phyloP scores from a whole-genome alignment of 177 flowering plant genomes.

The Vitis hybrid region DNA sequence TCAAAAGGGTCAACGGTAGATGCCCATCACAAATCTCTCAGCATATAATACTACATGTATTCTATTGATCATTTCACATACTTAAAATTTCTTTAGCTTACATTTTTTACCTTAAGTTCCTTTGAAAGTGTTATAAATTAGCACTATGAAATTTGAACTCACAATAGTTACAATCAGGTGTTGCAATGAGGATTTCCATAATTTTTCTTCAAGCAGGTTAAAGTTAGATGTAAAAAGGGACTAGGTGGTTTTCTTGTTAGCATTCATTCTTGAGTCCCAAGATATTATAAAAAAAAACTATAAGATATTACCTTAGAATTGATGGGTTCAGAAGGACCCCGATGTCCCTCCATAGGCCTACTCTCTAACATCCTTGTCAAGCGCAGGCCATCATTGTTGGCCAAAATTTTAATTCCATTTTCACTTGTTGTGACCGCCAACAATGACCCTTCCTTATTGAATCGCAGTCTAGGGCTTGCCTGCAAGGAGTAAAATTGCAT shows the following conservation, averaged over 20 bases:
- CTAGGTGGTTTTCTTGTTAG: background rate
- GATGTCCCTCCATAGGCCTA: constrained; percentile 49
- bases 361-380: constrained; percentile 56
- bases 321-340: constrained; percentile 49
- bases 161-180: background rate
- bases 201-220: background rate
- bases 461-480: constrained; percentile 61
- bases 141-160: background rate
- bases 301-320: constrained; percentile 36
- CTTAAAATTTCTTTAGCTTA: no score
- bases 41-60: no score
- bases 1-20: no score
- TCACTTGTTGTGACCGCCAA: constrained; percentile 69
- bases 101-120: no score
- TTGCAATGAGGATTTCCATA: background rate
- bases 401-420: constrained; percentile 70
- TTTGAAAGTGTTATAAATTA: no score
- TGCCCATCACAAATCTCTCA: no score
- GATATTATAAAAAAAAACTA: background rate
- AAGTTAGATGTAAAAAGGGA: background rate
- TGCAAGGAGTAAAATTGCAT: constrained; percentile 22
- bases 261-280: background rate
- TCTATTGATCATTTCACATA: no score
- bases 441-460: constrained; percentile 67
- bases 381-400: constrained; percentile 55